phyloP scores from a whole-genome alignment of 257 asterid species.

The Osmanthus fragrans region DNA sequence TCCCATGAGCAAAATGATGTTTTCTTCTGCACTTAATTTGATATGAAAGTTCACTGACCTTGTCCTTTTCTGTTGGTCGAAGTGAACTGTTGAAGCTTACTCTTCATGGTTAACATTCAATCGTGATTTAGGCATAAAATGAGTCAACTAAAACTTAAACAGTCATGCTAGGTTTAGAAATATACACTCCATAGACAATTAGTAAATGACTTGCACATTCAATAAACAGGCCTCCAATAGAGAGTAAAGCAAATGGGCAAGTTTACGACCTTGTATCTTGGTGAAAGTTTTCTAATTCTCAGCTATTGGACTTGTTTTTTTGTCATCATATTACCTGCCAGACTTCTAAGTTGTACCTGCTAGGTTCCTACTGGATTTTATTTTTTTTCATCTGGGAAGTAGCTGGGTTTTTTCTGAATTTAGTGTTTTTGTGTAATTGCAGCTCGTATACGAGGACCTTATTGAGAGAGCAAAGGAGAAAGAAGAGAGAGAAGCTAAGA shows the following conservation, averaged over 20 bases:
- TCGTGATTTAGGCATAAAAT: not conserved
- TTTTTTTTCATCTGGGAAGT: constrained; percentile 8
- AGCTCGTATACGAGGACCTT: constrained; percentile 87
- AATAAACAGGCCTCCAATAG: not conserved
- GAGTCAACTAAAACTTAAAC: not conserved
- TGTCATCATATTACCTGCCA: not conserved
- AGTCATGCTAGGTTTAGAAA: not conserved
- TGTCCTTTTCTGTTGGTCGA: not conserved
- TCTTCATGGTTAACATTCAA: not conserved
- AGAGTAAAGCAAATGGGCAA: constrained; percentile 2
- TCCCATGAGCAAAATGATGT: not conserved
- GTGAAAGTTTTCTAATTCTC: not conserved
- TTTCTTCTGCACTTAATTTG: not conserved
- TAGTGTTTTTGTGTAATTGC: constrained; percentile 33
- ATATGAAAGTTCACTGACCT: not conserved
- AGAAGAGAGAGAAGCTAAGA: constrained; percentile 94
- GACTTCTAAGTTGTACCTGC: not conserved
- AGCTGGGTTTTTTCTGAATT: constrained; percentile 9
- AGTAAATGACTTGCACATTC: not conserved
- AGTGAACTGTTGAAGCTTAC: not conserved
- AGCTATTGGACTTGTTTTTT: constrained; percentile 10
- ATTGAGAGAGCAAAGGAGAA: constrained; percentile 93
- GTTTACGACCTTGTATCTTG: not conserved
- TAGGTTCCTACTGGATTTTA: constrained; percentile 8
- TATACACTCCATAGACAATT: not conserved